phyloP scores from a whole-genome alignment of 2,329 filamentous ascomycete species.

The Fusarium dimerum region DNA sequence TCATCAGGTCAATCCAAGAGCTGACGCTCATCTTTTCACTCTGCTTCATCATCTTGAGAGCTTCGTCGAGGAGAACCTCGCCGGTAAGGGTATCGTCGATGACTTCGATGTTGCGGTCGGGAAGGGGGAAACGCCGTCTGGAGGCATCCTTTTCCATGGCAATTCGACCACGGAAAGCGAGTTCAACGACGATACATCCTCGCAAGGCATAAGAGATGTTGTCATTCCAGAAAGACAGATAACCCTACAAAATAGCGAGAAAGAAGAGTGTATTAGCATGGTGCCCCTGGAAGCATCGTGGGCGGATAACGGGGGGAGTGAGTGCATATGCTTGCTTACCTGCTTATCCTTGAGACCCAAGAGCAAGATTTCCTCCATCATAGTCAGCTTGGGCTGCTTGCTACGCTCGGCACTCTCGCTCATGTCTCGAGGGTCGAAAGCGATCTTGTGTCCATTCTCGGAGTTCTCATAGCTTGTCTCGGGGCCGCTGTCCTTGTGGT shows the following conservation, averaged over 20 bases:
- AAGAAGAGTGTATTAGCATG: too few relatives aligned
- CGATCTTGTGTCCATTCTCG: slow-evolving; percentile 98
- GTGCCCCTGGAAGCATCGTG: background rate
- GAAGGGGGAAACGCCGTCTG: slow-evolving; percentile 85
- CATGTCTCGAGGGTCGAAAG: slow-evolving; percentile 95
- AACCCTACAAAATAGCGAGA: too few relatives aligned
- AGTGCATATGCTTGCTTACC: slow-evolving; percentile 50
- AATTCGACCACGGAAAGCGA: slow-evolving; percentile 93
- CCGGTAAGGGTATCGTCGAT: slow-evolving; percentile 95
- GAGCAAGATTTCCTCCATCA: slow-evolving; percentile 98
- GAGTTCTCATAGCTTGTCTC: slow-evolving; percentile 87
- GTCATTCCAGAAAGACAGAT: slow-evolving; percentile 99
- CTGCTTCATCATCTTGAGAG: slow-evolving; percentile 99
- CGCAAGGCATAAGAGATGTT: slow-evolving; percentile 98
- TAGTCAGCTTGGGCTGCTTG: slow-evolving; percentile 96
- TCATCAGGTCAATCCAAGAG: slow-evolving; percentile 99
- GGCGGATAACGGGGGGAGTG: slow-evolving; percentile 3
- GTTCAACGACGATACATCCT: slow-evolving; percentile 96
- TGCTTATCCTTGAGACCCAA: slow-evolving; percentile 98
- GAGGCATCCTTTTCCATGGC: slow-evolving; percentile 98
- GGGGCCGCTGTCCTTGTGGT: slow-evolving; percentile 55
- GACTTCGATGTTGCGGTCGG: slow-evolving; percentile 94
- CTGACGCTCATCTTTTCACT: slow-evolving; percentile 99
- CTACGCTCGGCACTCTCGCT: slow-evolving; percentile 93
- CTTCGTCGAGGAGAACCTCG: slow-evolving; percentile 95